These are phyloP conservation scores for Colletotrichum acutatum DNA, from an alignment of 2,329 filamentous ascomycete genomes.

Conservation along the genomic window DNA sequence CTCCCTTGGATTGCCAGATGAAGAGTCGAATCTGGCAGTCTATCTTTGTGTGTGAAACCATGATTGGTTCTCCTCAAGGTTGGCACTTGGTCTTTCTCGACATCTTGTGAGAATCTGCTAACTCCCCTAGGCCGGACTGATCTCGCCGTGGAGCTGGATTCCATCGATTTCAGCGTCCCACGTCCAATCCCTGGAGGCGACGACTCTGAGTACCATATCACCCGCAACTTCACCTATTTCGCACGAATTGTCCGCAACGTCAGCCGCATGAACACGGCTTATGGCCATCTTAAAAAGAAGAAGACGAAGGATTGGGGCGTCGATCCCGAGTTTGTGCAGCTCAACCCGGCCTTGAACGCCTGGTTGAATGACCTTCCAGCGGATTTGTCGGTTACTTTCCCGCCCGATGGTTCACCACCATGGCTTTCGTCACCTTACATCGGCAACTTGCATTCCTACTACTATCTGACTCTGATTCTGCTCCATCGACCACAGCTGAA, in stretches of 20 bases:
- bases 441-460: slow-evolving; percentile 90
- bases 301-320: slow-evolving; percentile 82
- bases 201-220: slow-evolving; percentile 79
- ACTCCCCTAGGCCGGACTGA: slow-evolving; percentile 75
- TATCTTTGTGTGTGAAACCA: slow-evolving; percentile 85
- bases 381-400: slow-evolving; percentile 82
- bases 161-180: slow-evolving; percentile 79
- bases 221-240: slow-evolving; percentile 86
- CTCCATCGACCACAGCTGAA: slow-evolving; percentile 88
- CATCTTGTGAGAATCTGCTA: neutral
- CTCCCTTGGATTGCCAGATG: slow-evolving; percentile 79
- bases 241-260: slow-evolving; percentile 82
- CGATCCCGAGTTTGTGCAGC: slow-evolving; percentile 83
- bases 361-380: slow-evolving; percentile 83
- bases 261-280: slow-evolving; percentile 79
- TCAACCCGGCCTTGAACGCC: slow-evolving; percentile 79
- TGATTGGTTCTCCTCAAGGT: slow-evolving; percentile 96
- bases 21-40: slow-evolving; percentile 93
- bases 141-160: slow-evolving; percentile 78
- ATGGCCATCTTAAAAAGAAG: slow-evolving; percentile 78
- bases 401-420: slow-evolving; percentile 80
- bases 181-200: slow-evolving; percentile 74
- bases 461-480: slow-evolving; percentile 86
- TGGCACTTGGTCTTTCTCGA: slow-evolving; percentile 38
- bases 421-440: slow-evolving; percentile 89